These are phyloP conservation scores for Vanderwaltozyma yarrowii DNA, from an alignment of 805 yeast species.

Conservation along the genomic window DNA sequence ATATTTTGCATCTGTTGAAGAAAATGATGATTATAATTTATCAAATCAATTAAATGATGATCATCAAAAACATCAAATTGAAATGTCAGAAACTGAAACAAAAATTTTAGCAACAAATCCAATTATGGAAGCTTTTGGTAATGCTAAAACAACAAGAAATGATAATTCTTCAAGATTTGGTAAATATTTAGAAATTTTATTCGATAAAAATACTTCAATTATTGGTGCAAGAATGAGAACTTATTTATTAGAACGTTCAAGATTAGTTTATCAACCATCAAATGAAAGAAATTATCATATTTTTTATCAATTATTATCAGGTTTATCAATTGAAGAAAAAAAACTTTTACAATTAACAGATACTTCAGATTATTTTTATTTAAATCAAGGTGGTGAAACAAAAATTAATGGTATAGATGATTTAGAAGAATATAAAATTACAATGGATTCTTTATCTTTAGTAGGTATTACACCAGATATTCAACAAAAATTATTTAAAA, in stretches of 20 bases:
- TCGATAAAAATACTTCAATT: conserved; percentile 63
- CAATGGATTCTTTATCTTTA: conserved; percentile 64
- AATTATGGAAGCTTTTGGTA: conserved; percentile 81
- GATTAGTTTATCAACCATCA: conserved; percentile 86
- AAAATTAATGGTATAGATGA: conserved; percentile 74
- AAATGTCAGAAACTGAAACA: conserved; percentile 85
- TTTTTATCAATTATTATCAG: conserved; percentile 80
- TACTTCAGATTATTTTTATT: conserved; percentile 64
- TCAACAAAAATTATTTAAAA: conserved; percentile 61
- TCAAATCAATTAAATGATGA: conserved; percentile 21
- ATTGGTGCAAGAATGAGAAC: conserved; percentile 94
- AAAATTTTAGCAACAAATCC: conserved; percentile 95
- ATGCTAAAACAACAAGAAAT: conserved; percentile 86
- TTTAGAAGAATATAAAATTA: conserved; percentile 60
- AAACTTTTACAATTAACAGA: conserved; percentile 47
- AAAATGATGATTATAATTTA: conserved; percentile 9
- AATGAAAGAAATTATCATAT: conserved; percentile 93
- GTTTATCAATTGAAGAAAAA: conserved; percentile 47
- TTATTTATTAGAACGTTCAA: conserved; percentile 82
- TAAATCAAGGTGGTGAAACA: conserved; percentile 79
- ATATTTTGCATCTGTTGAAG: conserved; percentile 90
- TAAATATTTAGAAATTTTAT: conserved; percentile 83
- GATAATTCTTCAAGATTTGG: conserved; percentile 94
- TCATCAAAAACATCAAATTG: conserved; percentile 32
- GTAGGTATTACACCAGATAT: conserved; percentile 58